Evolutionary conservation across 129 eudicot species (phyloP).

Genomic region (Silybum marianum): DNA sequence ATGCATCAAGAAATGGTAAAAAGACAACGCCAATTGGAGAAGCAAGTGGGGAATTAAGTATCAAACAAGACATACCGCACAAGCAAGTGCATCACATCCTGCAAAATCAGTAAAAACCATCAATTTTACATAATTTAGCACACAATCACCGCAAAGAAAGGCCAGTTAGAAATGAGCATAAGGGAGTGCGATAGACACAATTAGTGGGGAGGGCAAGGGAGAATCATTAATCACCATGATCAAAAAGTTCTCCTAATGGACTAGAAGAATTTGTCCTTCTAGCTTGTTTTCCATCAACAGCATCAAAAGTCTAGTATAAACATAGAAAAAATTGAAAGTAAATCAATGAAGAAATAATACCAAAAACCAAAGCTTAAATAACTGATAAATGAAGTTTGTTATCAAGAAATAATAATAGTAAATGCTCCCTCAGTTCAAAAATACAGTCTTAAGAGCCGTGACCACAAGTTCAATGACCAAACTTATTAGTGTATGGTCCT

Average conservation of each 20-base stretch:
- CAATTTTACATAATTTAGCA: conserved; percentile 20
- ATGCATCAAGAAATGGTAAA: conserved; percentile 12
- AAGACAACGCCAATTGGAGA: not conserved
- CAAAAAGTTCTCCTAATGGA: conserved; percentile 99
- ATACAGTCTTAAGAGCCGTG: too few species aligned
- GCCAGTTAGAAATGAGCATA: not conserved
- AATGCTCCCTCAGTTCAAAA: not conserved
- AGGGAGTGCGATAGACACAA: not conserved
- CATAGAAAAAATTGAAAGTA: conserved; percentile 16
- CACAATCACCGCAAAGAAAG: not conserved
- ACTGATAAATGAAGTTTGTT: not conserved
- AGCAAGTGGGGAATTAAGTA: conserved; percentile 4
- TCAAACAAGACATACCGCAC: conserved; percentile 64
- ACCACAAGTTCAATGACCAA: not conserved
- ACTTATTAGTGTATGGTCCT: not conserved
- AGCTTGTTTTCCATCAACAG: conserved; percentile 99
- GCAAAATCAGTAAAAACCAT: conserved; percentile 34
- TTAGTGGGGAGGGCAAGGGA: not conserved
- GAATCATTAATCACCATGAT: conserved; percentile 58
- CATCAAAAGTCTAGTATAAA: conserved; percentile 84
- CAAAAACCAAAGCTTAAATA: not conserved
- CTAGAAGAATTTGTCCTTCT: conserved; percentile 96
- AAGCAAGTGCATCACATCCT: conserved; percentile 99
- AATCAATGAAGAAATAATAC: conserved; percentile 10
- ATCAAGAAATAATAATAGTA: not conserved